These are phyloP conservation scores for Lecanosticta acicola DNA, from an alignment of 2,329 filamentous ascomycete genomes.

Conservation along the genomic window DNA sequence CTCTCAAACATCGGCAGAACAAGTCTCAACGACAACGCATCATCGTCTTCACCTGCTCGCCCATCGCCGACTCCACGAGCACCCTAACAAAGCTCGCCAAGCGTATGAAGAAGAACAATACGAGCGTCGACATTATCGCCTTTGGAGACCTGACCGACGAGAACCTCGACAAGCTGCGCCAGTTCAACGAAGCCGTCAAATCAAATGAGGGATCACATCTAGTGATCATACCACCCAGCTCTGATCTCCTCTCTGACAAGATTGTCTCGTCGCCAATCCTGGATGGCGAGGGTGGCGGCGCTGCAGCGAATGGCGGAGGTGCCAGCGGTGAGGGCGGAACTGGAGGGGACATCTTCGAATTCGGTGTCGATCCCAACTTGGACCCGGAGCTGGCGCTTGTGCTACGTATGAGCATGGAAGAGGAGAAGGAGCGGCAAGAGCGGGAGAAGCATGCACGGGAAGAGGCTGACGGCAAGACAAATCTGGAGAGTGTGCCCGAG, in stretches of 20 bases:
- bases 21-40: constrained; percentile 95
- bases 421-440: constrained; percentile 91
- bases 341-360: constrained; percentile 67
- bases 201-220: constrained; percentile 85
- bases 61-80: constrained; percentile 84
- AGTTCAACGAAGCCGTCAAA: constrained; percentile 92
- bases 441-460: constrained; percentile 69
- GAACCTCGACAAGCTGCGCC: constrained; percentile 79
- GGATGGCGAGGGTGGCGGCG: constrained; percentile 67
- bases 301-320: constrained; percentile 47
- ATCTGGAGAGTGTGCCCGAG: constrained; percentile 69
- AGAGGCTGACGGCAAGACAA: constrained; percentile 64
- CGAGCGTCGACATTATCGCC: constrained; percentile 87
- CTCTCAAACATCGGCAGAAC: constrained; percentile 96
- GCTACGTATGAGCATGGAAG: constrained; percentile 94
- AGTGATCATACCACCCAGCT: constrained; percentile 82
- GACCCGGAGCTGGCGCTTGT: constrained; percentile 94
- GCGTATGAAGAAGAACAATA: constrained; percentile 98
- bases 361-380: constrained; percentile 82
- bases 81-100: constrained; percentile 82
- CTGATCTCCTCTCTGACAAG: constrained; percentile 87
- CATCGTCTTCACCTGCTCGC: constrained; percentile 93
- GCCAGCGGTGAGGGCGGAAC: constrained; percentile 43
- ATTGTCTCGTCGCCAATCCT: constrained; percentile 85
- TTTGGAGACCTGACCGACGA: constrained; percentile 93